Evolutionary conservation across 2,329 filamentous ascomycete species (phyloP), one percentile per base, ranked within the genome.

Genomic region (Colletotrichum filicis): DNA sequence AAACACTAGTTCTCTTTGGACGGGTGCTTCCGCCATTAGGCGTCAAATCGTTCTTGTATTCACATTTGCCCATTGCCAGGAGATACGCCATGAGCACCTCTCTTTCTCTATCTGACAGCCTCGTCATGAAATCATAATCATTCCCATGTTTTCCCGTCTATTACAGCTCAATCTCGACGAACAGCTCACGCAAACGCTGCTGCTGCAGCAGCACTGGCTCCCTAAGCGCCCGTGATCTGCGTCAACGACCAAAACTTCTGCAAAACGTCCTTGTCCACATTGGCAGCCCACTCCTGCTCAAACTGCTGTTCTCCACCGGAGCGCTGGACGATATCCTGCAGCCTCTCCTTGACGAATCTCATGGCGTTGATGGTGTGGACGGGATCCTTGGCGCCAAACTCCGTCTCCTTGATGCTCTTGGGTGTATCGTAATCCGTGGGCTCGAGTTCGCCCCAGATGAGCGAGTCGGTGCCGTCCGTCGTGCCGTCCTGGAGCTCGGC

Each of bases 211-310:
- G 37, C 16, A 42, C 37, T 64, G 30, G 52, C 55, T 59, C 26
- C n/a, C 28, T 37, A 70, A 12, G 35, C 66, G 22, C 60, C 16
- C 26, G 60, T 66, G 14, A 52, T 42, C 49, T 61, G 66, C 9
- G 61, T 66, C 67, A 74, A 65, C 22, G 57, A 66, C 46, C 61
- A 68, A 79, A 95, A 96, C n/a, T 87, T 89, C 12, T 85, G 85
- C 74, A 96, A 77, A 19, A 95, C 89, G 72, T 95, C 91, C 76
- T 87, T 87, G 80, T 97, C 94, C 30, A 97, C 93, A 74, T 95
- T 93, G n/a, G 87, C 87, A 16, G 91, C 82, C 90, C 92, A 95
- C 63, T 92, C 87, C 68, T 89, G 87, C 79, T 92, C 87, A 80
- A 97, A 96, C 3, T 79, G 83, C 62, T 89, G 85, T 76, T 92